A percentile compares a stretch with the other conserved stretches of the same genome.
Evolutionary conservation across 257 asterid genomes (phyloP).

Genomic region (Solanum bulbocastanum): DNA sequence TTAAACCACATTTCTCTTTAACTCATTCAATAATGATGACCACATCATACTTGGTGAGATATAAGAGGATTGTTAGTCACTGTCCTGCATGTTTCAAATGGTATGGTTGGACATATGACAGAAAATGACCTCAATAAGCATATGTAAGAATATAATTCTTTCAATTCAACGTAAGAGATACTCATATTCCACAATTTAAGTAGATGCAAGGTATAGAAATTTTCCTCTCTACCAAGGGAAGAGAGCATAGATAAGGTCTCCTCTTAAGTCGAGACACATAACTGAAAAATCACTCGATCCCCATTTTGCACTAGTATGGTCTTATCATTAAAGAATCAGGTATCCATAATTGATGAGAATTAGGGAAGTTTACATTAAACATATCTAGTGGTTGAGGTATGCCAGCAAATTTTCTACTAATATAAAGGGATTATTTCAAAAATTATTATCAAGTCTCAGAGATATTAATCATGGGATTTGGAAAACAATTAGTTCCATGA

Average conservation of each 20-base stretch:
- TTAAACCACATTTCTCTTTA: neutral
- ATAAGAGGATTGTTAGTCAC: neutral
- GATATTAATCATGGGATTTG: neutral
- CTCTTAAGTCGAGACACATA: neutral
- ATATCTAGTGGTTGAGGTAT: neutral
- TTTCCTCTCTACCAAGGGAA: neutral
- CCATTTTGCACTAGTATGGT: neutral
- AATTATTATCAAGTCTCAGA: neutral
- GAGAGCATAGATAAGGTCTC: neutral
- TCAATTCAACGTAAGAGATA: neutral
- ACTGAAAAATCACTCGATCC: neutral
- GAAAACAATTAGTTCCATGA: neutral
- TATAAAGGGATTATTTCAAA: neutral
- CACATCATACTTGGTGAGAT: neutral
- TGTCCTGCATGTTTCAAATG: neutral
- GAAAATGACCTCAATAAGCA: neutral
- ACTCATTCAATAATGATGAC: neutral
- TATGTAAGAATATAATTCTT: neutral
- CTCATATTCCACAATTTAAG: neutral
- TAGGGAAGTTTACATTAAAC: neutral
- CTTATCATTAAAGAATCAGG: neutral
- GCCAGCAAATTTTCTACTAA: neutral
- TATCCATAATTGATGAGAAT: neutral
- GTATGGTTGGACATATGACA: neutral
- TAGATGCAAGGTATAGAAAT: neutral